Conservation (phyloP, 2,329 filamentous ascomycete genomes). For the Aspergillus clavatus region DNA sequence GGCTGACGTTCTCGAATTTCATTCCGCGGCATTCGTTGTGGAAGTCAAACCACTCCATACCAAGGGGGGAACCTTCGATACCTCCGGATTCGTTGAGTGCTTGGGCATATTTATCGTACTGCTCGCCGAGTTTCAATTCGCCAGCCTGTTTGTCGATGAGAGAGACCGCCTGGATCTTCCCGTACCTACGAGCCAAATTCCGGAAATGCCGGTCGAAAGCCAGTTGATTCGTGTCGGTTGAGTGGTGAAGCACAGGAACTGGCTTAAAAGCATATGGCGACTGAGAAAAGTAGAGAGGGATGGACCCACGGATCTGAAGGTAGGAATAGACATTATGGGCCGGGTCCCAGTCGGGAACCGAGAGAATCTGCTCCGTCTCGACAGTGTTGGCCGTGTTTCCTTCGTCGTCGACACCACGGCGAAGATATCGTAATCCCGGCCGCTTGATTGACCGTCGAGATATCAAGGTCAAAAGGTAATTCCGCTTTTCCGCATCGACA, state of each 20-base stretch:
- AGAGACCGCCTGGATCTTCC: conserved; percentile 70
- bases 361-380: conserved; percentile 92
- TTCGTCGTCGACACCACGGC: conserved; percentile 84
- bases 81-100: conserved; percentile 61
- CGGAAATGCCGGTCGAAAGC: conserved; percentile 79
- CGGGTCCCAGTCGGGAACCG: conserved; percentile 60
- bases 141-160: conserved; percentile 84
- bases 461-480: conserved; percentile 79
- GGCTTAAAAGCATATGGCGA: conserved; percentile 92
- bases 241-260: conserved; percentile 74
- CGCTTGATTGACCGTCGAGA: conserved; percentile 84
- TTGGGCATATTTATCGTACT: conserved; percentile 66
- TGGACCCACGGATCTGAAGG: conserved; percentile 81
- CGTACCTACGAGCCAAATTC: conserved; percentile 64
- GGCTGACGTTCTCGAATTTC: conserved; percentile 92
- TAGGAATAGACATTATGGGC: conserved; percentile 70
- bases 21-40: conserved; percentile 88
- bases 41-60: conserved; percentile 97
- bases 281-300: conserved; percentile 92
- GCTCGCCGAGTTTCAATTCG: conserved; percentile 72
- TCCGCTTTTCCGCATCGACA: conserved; percentile 30
- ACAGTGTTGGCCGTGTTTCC: conserved; percentile 86
- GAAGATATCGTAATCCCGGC: conserved; percentile 82
- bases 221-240: conserved; percentile 67
- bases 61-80: conserved; percentile 50